phyloP scores from a whole-genome alignment of 1,284 basidiomycete genomes.

The Ganoderma lucidum region DNA sequence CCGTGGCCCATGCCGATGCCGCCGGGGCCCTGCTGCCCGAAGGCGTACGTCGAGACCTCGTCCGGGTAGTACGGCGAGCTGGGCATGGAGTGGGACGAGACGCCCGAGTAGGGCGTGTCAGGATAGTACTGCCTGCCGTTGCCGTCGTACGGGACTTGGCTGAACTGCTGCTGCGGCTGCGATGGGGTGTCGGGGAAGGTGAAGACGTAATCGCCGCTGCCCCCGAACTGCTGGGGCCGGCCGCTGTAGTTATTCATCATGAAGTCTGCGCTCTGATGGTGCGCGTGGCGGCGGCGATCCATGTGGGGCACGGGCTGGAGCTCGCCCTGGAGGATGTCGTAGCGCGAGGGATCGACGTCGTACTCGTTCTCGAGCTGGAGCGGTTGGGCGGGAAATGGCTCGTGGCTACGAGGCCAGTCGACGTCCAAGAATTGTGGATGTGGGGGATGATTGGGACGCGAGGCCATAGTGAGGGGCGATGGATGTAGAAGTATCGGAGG shows the following conservation, averaged over 20 bases:
- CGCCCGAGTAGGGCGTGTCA: conserved; percentile 18
- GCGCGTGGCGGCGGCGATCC: conserved; percentile 24
- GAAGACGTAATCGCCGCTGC: conserved; percentile 26
- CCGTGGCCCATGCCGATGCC: conserved; percentile 3
- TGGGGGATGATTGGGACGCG: conserved; percentile 50
- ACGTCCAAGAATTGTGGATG: conserved; percentile 46
- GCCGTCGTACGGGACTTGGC: conserved; percentile 17
- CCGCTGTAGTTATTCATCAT: conserved; percentile 17
- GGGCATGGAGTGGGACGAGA: conserved; percentile 25
- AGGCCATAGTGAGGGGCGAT: conserved; percentile 42
- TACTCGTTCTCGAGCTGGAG: conserved; percentile 42
- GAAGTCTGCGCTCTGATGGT: conserved; percentile 23
- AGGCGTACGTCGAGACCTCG: conserved; percentile 23
- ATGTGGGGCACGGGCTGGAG: conserved; percentile 15
- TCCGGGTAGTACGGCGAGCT: conserved; percentile 29
- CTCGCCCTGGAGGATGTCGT: conserved; percentile 34
- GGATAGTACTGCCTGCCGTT: conserved; percentile 15
- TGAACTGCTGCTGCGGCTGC: conserved; percentile 23
- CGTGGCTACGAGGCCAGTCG: conserved; percentile 35
- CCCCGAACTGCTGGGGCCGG: conserved; percentile 23
- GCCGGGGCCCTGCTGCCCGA: conserved; percentile 14
- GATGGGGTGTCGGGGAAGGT: conserved; percentile 27
- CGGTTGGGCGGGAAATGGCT: conserved; percentile 28
- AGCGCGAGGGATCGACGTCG: conserved; percentile 37
- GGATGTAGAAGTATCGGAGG: conserved; percentile 18